Evolutionary conservation across 225 moss, liverwort and hornwort species (phyloP).

Genomic region (Bryum argenteum): DNA sequence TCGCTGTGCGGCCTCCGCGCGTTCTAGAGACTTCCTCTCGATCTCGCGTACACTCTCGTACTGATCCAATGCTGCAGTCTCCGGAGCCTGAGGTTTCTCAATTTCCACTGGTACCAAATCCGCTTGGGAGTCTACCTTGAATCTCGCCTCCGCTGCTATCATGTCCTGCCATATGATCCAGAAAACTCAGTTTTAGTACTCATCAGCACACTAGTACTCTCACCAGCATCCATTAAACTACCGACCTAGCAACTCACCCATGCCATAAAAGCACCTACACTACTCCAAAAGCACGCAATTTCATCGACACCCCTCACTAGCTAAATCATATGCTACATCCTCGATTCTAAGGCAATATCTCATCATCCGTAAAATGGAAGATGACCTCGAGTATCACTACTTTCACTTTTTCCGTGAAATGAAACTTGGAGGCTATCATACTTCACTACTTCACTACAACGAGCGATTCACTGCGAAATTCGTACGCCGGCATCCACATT

Average conservation of each 20-base stretch:
- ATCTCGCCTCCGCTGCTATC: conserved; percentile 74
- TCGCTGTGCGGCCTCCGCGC: conserved; percentile 65
- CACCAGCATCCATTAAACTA: not conserved
- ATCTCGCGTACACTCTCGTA: conserved; percentile 56
- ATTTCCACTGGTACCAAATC: conserved; percentile 61
- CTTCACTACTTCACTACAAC: too few relatives aligned
- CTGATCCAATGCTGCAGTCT: conserved; percentile 72
- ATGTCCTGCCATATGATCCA: conserved; percentile 55
- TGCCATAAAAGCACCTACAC: not conserved
- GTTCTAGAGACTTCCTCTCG: conserved; percentile 64
- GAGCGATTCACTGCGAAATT: not conserved
- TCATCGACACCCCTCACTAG: too few relatives aligned
- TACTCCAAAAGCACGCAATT: too few relatives aligned
- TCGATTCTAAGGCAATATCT: not conserved
- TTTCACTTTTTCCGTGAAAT: too few relatives aligned
- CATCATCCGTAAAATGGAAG: not conserved
- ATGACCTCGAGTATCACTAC: too few relatives aligned
- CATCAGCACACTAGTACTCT: not conserved
- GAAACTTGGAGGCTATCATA: too few relatives aligned
- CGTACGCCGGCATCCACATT: too few relatives aligned
- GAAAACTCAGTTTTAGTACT: not conserved
- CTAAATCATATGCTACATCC: not conserved
- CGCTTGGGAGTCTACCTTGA: conserved; percentile 69
- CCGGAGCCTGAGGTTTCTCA: conserved; percentile 61
- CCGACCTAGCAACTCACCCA: not conserved